Conservation (phyloP, 2,329 filamentous ascomycete genomes). For the Pseudopyrenochaeta lycopersici region DNA sequence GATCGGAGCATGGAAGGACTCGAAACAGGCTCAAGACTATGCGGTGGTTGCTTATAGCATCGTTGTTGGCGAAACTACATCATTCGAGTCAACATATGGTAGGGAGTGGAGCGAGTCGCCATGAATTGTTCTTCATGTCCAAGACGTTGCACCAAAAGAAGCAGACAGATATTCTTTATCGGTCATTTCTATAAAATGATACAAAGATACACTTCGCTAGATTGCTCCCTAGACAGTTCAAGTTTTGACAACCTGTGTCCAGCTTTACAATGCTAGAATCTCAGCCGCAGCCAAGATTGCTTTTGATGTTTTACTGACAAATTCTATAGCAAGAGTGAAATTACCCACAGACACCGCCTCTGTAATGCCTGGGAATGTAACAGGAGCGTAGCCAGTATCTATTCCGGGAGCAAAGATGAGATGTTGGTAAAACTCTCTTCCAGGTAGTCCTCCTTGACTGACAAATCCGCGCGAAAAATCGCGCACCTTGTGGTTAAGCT, state of each 20-base stretch:
- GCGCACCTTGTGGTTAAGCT: conserved; percentile 56
- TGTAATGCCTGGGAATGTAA: conserved; percentile 50
- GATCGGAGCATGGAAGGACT: conserved; percentile 20
- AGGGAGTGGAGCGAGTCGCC: no score
- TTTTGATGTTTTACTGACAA: conserved; percentile 44
- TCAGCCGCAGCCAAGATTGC: conserved; percentile 45
- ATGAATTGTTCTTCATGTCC: no score
- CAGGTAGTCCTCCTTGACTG: conserved; percentile 56
- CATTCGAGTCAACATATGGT: conserved; percentile 3
- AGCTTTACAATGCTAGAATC: no score
- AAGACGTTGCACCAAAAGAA: no score
- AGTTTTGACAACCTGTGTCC: no score
- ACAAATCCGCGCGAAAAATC: conserved; percentile 59
- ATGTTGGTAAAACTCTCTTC: conserved; percentile 57
- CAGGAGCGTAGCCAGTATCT: conserved; percentile 50
- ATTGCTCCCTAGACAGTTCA: no score
- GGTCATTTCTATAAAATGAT: no score
- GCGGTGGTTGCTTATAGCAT: conserved; percentile 45
- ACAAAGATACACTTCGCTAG: no score
- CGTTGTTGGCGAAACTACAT: conserved; percentile 43
- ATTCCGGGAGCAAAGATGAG: conserved; percentile 58
- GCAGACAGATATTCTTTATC: no score
- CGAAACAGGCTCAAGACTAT: conserved; percentile 36
- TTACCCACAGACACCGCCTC: conserved; percentile 46
- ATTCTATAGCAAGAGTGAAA: conserved; percentile 42